These are phyloP conservation scores for Diaporthe citri DNA, from an alignment of 2,329 filamentous ascomycete species.

Conservation along the genomic window DNA sequence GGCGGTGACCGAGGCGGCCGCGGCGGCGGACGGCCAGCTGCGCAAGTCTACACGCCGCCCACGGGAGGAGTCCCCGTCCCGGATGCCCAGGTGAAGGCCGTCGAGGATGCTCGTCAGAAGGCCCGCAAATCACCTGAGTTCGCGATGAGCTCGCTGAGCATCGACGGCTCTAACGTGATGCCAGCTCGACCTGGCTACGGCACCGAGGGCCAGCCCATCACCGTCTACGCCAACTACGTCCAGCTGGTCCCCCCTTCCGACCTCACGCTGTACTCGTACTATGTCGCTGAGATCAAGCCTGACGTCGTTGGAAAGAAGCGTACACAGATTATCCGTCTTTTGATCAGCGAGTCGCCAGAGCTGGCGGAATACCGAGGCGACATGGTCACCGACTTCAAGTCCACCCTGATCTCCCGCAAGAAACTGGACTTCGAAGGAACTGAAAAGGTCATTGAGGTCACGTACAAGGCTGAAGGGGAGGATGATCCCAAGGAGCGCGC, in stretches of 20 bases:
- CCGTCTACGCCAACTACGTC: slow-evolving; percentile 47
- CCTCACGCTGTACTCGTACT: slow-evolving; percentile 43
- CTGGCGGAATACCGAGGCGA: slow-evolving; percentile 39
- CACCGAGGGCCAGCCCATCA: slow-evolving; percentile 39
- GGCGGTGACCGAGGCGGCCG: slow-evolving; percentile 30
- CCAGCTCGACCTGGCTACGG: slow-evolving; percentile 44
- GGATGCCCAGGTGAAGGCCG: slow-evolving; percentile 7
- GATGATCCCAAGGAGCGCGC: slow-evolving; percentile 44
- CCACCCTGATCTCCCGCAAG: slow-evolving; percentile 48
- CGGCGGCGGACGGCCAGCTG: slow-evolving; percentile 23
- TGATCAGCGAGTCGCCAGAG: slow-evolving; percentile 43
- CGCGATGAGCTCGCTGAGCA: slow-evolving; percentile 4
- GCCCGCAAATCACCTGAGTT: slow-evolving; percentile 24
- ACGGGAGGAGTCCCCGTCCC: slow-evolving; percentile 11
- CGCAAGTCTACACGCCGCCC: slow-evolving; percentile 29
- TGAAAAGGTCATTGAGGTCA: slow-evolving; percentile 31
- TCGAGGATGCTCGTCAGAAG: slow-evolving; percentile 38
- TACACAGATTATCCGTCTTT: slow-evolving; percentile 42
- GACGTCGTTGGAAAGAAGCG: slow-evolving; percentile 41
- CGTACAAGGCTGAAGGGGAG: slow-evolving; percentile 49
- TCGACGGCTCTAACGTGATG: slow-evolving; percentile 17
- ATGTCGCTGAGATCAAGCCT: slow-evolving; percentile 40
- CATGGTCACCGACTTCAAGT: slow-evolving; percentile 52
- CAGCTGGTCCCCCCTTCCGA: slow-evolving; percentile 38
- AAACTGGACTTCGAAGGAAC: slow-evolving; percentile 40